phyloP scores from a whole-genome alignment of 176 grass and related monocot species.

The Oryza meridionalis region DNA sequence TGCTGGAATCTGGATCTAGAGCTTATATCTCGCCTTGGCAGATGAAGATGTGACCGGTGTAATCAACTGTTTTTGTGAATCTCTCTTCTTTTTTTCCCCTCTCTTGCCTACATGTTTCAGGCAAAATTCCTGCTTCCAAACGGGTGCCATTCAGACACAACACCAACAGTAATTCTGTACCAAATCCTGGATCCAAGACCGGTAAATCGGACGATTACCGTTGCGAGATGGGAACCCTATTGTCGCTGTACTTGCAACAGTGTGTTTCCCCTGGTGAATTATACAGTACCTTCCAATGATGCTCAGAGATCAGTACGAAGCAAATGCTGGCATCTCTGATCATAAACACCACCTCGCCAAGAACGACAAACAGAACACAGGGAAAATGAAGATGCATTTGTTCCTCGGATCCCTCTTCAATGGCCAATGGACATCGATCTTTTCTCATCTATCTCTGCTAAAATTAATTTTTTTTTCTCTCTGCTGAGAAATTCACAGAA shows the following conservation, averaged over 20 bases:
- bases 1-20: background rate
- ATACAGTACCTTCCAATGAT: slow-evolving; percentile 20
- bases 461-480: background rate
- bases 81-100: background rate
- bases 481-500: background rate
- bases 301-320: slow-evolving; percentile 4
- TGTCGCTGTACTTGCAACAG: background rate
- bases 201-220: background rate
- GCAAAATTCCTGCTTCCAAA: background rate
- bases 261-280: background rate
- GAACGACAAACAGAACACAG: background rate
- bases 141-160: background rate
- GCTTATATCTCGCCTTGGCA: background rate
- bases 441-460: background rate
- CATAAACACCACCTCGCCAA: slow-evolving; percentile 16
- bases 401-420: slow-evolving; percentile 47
- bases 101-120: background rate
- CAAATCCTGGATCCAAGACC: background rate
- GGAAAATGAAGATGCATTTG: background rate
- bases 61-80: background rate
- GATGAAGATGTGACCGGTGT: background rate
- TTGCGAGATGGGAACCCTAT: background rate
- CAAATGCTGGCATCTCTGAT: slow-evolving; percentile 10
- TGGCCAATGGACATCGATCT: background rate
- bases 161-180: background rate